Base-by-base conservation (phyloP, 768 basidiomycete genomes). In the Macrolepiota dolichaula region DNA sequence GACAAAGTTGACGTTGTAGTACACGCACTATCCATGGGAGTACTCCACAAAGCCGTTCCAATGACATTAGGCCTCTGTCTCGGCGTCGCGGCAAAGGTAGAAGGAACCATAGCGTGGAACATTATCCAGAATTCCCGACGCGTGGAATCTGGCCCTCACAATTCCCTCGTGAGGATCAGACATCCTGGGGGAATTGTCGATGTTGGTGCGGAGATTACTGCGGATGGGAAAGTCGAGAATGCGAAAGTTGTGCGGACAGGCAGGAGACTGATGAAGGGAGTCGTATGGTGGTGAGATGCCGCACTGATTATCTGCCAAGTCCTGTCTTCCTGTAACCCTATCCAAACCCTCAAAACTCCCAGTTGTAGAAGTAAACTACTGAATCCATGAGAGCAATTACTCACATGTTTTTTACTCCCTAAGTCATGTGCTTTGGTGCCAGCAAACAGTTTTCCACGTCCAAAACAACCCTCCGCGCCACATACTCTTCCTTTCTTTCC, bases 21-120 rank as follows among this genome's bases (percentile, higher is more conserved):
- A 12, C 79, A 85, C 57, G 84, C 88, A 6, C 75, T 87, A 29
- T 88, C 87, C 0, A 88, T 91, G 88, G 88, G 88, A 1, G 81
- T 86, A 3, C 72, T 86, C 15, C 87, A 90, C 70, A 84, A 84
- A 61, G 87, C 90, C 0, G 81, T 89, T 0, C 87, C 86, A 0
- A 86, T 90, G 85, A 90, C 88, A 0, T 84, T 91, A 3, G 88
- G 84, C 0, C 74, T 89, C 35, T 86, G 87, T 65, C 77, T 87
- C 6, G 88, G 88, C 0, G 87, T 89, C 17, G 87, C 88, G 0
- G 76, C 84, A 2, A 77, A 79, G 49, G 72, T 85, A 10, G 63
- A 77, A n/a, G 79, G 77, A 0, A 85, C 88, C 0, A 65, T 89
- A 12, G 80, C 82, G 10, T 83, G 81, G 79, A 72, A 79, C 13